These are phyloP conservation scores for Globisporangium emineosum DNA, from an alignment of 352 stramenopile genomes.

Conservation along the genomic window DNA sequence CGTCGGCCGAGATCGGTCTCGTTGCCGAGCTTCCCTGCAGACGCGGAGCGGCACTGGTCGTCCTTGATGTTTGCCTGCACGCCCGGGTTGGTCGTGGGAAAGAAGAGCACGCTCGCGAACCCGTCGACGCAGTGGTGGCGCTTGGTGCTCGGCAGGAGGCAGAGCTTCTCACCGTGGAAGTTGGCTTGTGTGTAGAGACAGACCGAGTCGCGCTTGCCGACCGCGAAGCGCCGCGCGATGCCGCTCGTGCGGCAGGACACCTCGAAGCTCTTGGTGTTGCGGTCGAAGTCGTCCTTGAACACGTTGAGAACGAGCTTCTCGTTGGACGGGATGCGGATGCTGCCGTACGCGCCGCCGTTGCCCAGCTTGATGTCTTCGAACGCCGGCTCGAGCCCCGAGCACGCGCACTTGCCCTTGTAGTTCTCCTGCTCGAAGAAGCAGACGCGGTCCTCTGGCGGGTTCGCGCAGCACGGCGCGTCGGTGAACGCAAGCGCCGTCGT, in stretches of 20 bases:
- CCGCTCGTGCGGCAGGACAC: slow-evolving; percentile 8
- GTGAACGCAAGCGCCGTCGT: slow-evolving; percentile 18
- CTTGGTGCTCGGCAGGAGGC: slow-evolving; percentile 9
- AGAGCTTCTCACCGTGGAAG: slow-evolving; percentile 25
- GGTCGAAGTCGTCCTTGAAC: slow-evolving; percentile 19
- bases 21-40: slow-evolving; percentile 11
- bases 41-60: slow-evolving; percentile 16
- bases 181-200: slow-evolving; percentile 19
- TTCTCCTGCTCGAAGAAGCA: slow-evolving; percentile 17
- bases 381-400: slow-evolving; percentile 9
- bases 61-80: slow-evolving; percentile 17
- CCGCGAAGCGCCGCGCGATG: slow-evolving; percentile 18
- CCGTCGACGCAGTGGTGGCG: slow-evolving; percentile 18
- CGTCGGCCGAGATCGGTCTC: slow-evolving; percentile 14
- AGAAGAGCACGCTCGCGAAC: slow-evolving; percentile 22
- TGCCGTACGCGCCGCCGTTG: slow-evolving; percentile 19
- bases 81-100: slow-evolving; percentile 14
- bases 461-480: slow-evolving; percentile 12
- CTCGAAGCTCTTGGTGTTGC: slow-evolving; percentile 20
- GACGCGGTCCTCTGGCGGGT: slow-evolving; percentile 1
- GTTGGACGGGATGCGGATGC: slow-evolving; percentile 12
- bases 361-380: slow-evolving; percentile 20
- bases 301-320: slow-evolving; percentile 21
- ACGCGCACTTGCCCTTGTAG: slow-evolving; percentile 19
- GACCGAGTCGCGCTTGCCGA: slow-evolving; percentile 18